These are phyloP conservation scores for Croton setiger DNA, from an alignment of 441 rosid species.

Conservation along the genomic window DNA sequence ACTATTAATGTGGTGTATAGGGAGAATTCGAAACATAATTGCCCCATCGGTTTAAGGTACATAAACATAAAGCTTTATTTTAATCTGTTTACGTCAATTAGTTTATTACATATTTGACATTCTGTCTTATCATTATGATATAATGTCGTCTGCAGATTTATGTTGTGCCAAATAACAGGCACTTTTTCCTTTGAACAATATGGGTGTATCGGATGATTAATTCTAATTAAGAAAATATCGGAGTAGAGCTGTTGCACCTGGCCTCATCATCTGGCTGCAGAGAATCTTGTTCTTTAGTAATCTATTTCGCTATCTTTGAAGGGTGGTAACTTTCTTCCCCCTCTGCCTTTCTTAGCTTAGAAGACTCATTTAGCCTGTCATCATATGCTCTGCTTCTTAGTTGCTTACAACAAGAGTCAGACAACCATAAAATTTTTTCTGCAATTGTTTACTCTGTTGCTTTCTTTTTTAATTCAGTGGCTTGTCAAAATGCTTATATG, in stretches of 20 bases:
- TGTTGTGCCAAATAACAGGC: constrained; percentile 16
- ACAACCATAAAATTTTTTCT: background rate
- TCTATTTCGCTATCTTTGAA: constrained; percentile 7
- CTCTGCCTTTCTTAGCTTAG: background rate
- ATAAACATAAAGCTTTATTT: background rate
- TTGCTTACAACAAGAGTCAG: background rate
- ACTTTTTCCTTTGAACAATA: constrained; percentile 21
- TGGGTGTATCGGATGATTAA: constrained; percentile 15
- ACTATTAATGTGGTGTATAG: constrained; percentile 16
- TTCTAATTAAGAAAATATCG: constrained; percentile 1
- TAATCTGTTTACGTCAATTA: background rate
- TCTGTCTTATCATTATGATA: constrained; percentile 13
- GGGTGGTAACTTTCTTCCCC: background rate
- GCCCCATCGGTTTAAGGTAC: constrained; percentile 32
- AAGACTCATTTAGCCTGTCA: background rate
- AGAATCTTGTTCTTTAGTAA: constrained; percentile 4
- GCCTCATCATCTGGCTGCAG: constrained; percentile 14
- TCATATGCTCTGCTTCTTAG: background rate
- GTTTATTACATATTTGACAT: constrained; percentile 3
- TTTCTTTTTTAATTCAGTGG: background rate
- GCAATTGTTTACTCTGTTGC: background rate
- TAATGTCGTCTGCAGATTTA: constrained; percentile 30
- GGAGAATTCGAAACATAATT: constrained; percentile 17
- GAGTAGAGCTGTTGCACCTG: constrained; percentile 21
- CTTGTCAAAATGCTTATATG: constrained; percentile 7